These are phyloP conservation scores for Scedosporium boydii DNA, from an alignment of 2,329 filamentous ascomycete genomes.

Conservation along the genomic window DNA sequence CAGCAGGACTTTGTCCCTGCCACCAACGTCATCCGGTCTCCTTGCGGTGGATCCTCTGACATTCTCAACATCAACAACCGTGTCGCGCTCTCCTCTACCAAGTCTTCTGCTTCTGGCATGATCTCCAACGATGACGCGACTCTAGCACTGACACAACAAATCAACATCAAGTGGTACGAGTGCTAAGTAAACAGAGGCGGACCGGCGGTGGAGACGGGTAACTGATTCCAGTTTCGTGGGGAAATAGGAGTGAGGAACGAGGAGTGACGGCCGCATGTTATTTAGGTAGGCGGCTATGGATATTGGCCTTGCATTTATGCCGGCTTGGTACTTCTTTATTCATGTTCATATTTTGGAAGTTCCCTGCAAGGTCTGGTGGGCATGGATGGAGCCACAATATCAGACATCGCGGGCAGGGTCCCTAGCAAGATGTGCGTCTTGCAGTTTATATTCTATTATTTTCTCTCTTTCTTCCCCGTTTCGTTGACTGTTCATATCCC, in stretches of 20 bases:
- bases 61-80: conserved; percentile 36
- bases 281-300: background rate
- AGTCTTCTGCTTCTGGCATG: conserved; percentile 25
- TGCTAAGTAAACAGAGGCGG: conserved; percentile 7
- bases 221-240: no score
- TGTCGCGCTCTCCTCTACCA: conserved; percentile 28
- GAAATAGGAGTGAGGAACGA: background rate
- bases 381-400: background rate
- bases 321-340: background rate
- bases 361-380: background rate
- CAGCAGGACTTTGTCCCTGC: conserved; percentile 24
- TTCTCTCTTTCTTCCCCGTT: background rate
- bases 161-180: conserved; percentile 28
- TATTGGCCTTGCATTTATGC: background rate
- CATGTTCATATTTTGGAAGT: conserved; percentile 1
- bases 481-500: background rate
- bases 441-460: background rate
- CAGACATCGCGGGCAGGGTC: background rate
- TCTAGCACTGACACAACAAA: conserved; percentile 32
- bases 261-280: background rate
- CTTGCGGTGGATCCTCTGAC: conserved; percentile 19
- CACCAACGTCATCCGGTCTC: conserved; percentile 22
- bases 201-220: no score
- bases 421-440: background rate
- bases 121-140: conserved; percentile 36